These are phyloP conservation scores for Talaromyces liani DNA, from an alignment of 495 filamentous ascomycete species.

Conservation along the genomic window DNA sequence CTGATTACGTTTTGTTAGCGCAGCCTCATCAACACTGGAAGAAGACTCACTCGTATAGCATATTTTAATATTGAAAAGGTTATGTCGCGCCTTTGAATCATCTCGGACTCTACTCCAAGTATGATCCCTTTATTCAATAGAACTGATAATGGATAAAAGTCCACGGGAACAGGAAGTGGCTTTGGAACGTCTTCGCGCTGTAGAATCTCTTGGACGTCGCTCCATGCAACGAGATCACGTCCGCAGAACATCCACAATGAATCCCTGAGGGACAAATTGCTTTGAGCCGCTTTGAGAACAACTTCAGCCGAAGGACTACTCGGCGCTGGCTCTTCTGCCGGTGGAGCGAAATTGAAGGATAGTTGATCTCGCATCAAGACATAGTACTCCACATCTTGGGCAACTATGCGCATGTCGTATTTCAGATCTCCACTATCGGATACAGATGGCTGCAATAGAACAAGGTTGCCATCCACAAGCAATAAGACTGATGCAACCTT, in stretches of 20 bases:
- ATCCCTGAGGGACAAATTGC: conserved; percentile 58
- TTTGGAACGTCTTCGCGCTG: conserved; percentile 40
- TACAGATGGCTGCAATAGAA: conserved; percentile 78
- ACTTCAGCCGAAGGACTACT: conserved; percentile 45
- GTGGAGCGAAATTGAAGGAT: conserved; percentile 38
- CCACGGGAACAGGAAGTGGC: conserved; percentile 49
- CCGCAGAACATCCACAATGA: conserved; percentile 96
- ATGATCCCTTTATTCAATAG: conserved; percentile 79
- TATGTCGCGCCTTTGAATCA: conserved; percentile 83
- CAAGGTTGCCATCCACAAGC: conserved; percentile 91
- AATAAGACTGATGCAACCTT: conserved; percentile 91
- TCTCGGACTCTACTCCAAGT: conserved; percentile 83
- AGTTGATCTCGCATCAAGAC: conserved; percentile 82
- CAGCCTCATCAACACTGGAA: neutral
- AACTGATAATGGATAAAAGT: conserved; percentile 93
- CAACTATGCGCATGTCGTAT: conserved; percentile 96
- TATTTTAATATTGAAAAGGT: conserved; percentile 82
- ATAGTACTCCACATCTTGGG: conserved; percentile 93
- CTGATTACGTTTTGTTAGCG: conserved; percentile 33
- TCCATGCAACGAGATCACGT: conserved; percentile 70
- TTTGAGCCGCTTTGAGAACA: conserved; percentile 33
- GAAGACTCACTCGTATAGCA: conserved; percentile 61
- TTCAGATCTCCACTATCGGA: conserved; percentile 72
- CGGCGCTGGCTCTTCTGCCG: conserved; percentile 37
- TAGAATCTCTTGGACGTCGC: conserved; percentile 83